These are phyloP conservation scores for Bromus sterilis DNA, from an alignment of 176 grass and related monocot genomes.

Conservation along the genomic window DNA sequence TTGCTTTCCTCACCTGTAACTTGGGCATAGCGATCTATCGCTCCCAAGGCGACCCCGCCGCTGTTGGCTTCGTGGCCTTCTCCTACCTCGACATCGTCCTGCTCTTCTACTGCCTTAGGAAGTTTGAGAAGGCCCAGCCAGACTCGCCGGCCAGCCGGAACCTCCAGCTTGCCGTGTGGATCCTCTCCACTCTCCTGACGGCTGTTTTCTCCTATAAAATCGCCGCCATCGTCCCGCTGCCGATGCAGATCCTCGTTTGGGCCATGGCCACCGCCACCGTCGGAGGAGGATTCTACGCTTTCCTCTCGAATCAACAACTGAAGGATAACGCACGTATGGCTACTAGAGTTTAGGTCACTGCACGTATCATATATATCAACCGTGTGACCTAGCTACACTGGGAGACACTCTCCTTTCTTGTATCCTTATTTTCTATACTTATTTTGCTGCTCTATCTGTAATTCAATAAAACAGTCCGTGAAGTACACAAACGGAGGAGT, in stretches of 20 bases:
- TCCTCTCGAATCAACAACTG: too few relatives aligned
- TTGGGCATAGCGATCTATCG: constrained; percentile 8
- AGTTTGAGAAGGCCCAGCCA: background rate
- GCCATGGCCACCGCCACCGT: background rate
- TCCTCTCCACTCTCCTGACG: background rate
- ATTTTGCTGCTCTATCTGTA: too few relatives aligned
- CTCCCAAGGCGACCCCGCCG: background rate
- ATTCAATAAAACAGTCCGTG: too few relatives aligned
- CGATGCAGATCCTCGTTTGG: background rate
- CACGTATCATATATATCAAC: too few relatives aligned
- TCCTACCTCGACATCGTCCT: constrained; percentile 1
- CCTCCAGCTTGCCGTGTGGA: background rate
- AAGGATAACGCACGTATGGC: too few relatives aligned
- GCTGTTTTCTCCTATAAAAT: constrained; percentile 1
- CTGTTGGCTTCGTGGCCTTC: background rate
- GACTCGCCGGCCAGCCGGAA: background rate
- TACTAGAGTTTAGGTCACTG: too few relatives aligned
- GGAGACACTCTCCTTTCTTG: too few relatives aligned
- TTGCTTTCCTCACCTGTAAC: constrained; percentile 14
- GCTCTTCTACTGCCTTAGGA: constrained; percentile 8
- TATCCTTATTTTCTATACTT: too few relatives aligned
- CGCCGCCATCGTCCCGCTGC: constrained; percentile 5
- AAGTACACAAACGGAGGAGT: too few relatives aligned
- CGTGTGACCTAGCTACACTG: too few relatives aligned
- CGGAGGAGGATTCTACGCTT: constrained; percentile 1